These are phyloP conservation scores for Nematocida sp. DNA, from an alignment of 371 early-diverging fungal genomes.

Conservation along the genomic window DNA sequence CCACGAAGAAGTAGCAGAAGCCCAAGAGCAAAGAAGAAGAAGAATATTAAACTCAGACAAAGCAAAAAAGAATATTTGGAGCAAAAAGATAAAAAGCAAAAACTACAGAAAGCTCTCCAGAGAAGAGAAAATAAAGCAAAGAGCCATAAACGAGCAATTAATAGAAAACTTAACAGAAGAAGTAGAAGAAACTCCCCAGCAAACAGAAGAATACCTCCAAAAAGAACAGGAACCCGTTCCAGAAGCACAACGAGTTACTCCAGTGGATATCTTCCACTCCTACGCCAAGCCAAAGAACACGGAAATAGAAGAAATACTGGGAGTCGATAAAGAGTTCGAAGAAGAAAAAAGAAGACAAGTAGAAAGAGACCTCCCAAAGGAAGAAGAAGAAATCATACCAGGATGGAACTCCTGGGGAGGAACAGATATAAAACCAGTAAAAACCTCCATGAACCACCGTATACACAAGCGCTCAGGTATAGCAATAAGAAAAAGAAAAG, in stretches of 20 bases:
- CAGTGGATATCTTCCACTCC: too few relatives aligned
- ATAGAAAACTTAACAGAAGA: constrained; percentile 8
- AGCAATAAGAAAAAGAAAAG: constrained; percentile 60
- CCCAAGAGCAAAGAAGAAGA: constrained; percentile 45
- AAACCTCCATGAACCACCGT: constrained; percentile 58
- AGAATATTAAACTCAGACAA: constrained; percentile 43
- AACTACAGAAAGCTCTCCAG: constrained; percentile 56
- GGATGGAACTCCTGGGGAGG: constrained; percentile 67
- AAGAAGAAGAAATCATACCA: constrained; percentile 58
- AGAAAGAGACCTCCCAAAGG: constrained; percentile 55
- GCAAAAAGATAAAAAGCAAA: constrained; percentile 66
- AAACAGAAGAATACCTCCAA: background rate
- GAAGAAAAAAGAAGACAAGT: constrained; percentile 57
- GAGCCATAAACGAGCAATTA: background rate
- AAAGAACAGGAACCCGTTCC: background rate
- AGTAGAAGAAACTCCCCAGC: background rate
- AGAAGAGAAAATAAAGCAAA: constrained; percentile 36
- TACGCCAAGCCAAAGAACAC: constrained; percentile 19
- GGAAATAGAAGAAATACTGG: constrained; percentile 36
- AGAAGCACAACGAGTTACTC: background rate
- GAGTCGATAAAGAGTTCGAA: constrained; percentile 56
- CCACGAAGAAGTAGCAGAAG: constrained; percentile 19
- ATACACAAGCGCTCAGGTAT: constrained; percentile 58
- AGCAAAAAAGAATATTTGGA: constrained; percentile 60
- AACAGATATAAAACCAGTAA: constrained; percentile 50